A percentile compares a stretch with the other conserved stretches of the same genome.
phyloP scores from a whole-genome alignment of 164 flowering plant species.

The Umbellularia californica region DNA sequence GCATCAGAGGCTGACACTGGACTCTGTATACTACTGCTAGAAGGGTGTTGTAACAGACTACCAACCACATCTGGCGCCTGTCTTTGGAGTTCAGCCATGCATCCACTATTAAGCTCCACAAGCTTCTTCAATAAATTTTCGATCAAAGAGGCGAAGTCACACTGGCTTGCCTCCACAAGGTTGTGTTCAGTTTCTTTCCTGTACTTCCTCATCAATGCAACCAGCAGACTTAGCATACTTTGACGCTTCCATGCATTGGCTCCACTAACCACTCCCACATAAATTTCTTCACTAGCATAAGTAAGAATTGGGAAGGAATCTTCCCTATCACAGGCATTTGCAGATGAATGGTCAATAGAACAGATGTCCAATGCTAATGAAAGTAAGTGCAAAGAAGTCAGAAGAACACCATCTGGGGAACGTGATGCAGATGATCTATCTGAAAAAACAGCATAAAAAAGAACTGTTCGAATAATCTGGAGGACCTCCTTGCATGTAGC shows the following conservation, averaged over 20 bases:
- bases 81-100: slow-evolving; percentile 46
- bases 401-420: slow-evolving; percentile 83
- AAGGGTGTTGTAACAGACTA: slow-evolving; percentile 26
- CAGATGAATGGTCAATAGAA: slow-evolving; percentile 17
- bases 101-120: slow-evolving; percentile 59
- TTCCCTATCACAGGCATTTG: slow-evolving; percentile 15
- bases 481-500: slow-evolving; percentile 63
- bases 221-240: slow-evolving; percentile 78
- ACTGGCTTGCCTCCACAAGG: slow-evolving; percentile 48
- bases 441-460: slow-evolving; percentile 66
- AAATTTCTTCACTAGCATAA: slow-evolving; percentile 59
- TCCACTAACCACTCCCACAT: slow-evolving; percentile 22
- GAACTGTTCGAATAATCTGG: slow-evolving; percentile 65
- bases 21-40: slow-evolving; percentile 17
- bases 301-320: slow-evolving; percentile 48
- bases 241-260: slow-evolving; percentile 33
- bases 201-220: slow-evolving; percentile 58
- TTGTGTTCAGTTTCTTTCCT: slow-evolving; percentile 35
- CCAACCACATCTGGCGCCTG: slow-evolving; percentile 71
- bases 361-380: slow-evolving; percentile 76
- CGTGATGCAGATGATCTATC: slow-evolving; percentile 52
- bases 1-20: slow-evolving; percentile 39
- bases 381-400: slow-evolving; percentile 81
- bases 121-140: slow-evolving; percentile 59
- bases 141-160: slow-evolving; percentile 52